phyloP scores from a whole-genome alignment of 164 flowering plant species.

The Warburgia ugandensis region DNA sequence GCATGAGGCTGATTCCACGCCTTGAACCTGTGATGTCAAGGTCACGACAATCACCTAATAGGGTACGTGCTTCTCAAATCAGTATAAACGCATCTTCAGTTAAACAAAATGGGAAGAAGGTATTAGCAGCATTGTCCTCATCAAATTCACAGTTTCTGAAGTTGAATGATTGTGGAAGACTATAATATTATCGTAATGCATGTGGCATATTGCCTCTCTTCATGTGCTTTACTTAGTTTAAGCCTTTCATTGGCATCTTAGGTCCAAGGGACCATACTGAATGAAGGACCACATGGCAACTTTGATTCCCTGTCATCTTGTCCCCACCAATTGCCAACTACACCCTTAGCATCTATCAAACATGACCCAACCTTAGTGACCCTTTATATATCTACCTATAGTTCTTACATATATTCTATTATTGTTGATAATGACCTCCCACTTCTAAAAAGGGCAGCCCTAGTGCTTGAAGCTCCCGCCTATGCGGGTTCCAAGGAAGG shows the following conservation, averaged over 20 bases:
- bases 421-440: neutral
- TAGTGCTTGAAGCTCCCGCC: no score
- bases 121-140: neutral
- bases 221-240: constrained; percentile 18
- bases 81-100: constrained; percentile 1
- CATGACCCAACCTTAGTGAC: constrained; percentile 8
- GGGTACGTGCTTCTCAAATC: constrained; percentile 7
- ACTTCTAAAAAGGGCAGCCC: neutral
- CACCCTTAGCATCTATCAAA: neutral
- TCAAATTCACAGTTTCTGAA: constrained; percentile 1
- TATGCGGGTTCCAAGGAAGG: no score
- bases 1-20: no score
- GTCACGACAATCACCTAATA: neutral
- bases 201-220: neutral
- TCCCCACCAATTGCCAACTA: constrained; percentile 5
- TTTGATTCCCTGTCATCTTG: constrained; percentile 16
- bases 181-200: neutral
- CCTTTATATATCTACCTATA: no score
- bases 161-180: neutral
- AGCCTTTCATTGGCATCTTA: constrained; percentile 1
- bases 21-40: no score
- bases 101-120: neutral
- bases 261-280: constrained; percentile 6
- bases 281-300: constrained; percentile 19
- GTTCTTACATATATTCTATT: no score